Conservation (phyloP, 2,329 filamentous ascomycete species). For the Tolypocladium pustulatum region DNA sequence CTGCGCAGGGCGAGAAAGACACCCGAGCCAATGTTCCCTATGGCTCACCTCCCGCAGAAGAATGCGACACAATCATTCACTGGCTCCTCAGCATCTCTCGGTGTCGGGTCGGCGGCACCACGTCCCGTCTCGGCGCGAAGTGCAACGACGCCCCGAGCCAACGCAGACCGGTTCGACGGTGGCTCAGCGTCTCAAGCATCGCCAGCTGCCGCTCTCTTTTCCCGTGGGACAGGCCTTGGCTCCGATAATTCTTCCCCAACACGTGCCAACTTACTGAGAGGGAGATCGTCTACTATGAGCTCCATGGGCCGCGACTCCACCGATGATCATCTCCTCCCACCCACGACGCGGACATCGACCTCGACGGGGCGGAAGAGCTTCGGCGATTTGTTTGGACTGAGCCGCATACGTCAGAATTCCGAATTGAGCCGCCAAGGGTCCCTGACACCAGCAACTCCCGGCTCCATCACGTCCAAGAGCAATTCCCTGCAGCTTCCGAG, state of each 20-base stretch:
- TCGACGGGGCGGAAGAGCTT: conserved; percentile 92
- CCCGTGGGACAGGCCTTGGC: conserved; percentile 22
- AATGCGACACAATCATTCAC: conserved; percentile 27
- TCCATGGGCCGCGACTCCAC: conserved; percentile 66
- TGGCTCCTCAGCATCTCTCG: conserved; percentile 33
- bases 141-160: conserved; percentile 13
- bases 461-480: conserved; percentile 62
- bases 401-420: conserved; percentile 70
- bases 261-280: conserved; percentile 51
- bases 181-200: conserved; percentile 18
- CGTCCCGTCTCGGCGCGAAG: conserved; percentile 25
- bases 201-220: conserved; percentile 38
- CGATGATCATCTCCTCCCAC: conserved; percentile 58
- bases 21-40: conserved; percentile 68
- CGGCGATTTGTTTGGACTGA: conserved; percentile 73
- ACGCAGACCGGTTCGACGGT: conserved; percentile 9
- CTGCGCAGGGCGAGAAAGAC: conserved; percentile 69
- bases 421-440: conserved; percentile 62
- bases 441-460: conserved; percentile 59
- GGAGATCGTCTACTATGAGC: conserved; percentile 81
- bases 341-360: conserved; percentile 65
- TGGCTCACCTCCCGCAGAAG: conserved; percentile 72
- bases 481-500: conserved; percentile 72
- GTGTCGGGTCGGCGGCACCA: conserved; percentile 18
- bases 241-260: conserved; percentile 60